A percentile compares a stretch with the other conserved stretches of the same genome.
Conservation (phyloP, 1,284 basidiomycete genomes). For the Exobasidium rhododendri region DNA sequence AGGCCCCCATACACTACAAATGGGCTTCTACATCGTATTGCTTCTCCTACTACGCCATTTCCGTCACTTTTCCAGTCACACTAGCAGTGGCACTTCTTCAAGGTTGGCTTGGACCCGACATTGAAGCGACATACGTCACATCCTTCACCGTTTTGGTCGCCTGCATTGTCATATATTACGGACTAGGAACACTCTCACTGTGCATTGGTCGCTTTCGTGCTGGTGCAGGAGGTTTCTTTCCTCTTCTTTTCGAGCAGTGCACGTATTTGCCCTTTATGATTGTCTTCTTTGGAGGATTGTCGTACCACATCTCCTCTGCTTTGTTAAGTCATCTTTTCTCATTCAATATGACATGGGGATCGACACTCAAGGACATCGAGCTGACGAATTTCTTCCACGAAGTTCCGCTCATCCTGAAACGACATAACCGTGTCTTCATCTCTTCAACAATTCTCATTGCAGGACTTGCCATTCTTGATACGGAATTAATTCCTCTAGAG, state of each 20-base stretch:
- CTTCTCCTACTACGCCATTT: conserved; percentile 74
- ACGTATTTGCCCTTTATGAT: conserved; percentile 68
- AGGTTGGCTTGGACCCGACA: conserved; percentile 65
- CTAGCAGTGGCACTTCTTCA: conserved; percentile 70
- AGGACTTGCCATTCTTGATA: conserved; percentile 63
- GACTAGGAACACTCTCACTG: conserved; percentile 68
- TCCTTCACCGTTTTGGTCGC: conserved; percentile 72
- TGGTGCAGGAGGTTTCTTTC: conserved; percentile 63
- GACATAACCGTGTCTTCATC: conserved; percentile 58
- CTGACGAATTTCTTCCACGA: conserved; percentile 75
- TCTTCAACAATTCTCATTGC: conserved; percentile 60
- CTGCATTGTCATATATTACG: conserved; percentile 71
- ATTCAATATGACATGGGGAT: conserved; percentile 74
- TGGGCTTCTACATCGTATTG: conserved; percentile 68
- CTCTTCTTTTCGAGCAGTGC: conserved; percentile 65
- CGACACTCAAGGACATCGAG: conserved; percentile 36
- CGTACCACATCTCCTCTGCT: conserved; percentile 62
- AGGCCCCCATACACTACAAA: conserved; percentile 66
- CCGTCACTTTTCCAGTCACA: conserved; percentile 65
- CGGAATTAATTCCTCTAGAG: conserved; percentile 61
- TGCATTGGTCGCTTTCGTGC: conserved; percentile 73
- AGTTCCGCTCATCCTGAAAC: conserved; percentile 67
- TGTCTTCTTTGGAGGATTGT: conserved; percentile 27
- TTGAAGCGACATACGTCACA: conserved; percentile 62
- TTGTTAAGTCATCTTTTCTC: conserved; percentile 76